Evolutionary conservation across 208 protist genomes (phyloP).

Genomic region (Sergeia podlipaevii): DNA sequence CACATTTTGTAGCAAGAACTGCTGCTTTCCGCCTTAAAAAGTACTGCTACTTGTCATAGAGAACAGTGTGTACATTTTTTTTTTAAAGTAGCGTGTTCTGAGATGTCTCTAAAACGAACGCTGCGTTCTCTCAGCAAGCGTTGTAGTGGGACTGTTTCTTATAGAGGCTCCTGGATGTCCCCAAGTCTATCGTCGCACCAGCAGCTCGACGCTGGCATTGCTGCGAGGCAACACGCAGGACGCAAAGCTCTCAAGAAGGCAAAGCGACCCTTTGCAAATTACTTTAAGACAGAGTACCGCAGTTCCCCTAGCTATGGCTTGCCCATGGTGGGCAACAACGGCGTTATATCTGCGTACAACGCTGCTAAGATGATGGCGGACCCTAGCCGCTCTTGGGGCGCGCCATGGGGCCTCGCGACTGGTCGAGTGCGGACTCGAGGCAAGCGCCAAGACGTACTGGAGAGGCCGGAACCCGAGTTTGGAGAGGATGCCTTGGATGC

Average conservation of each 20-base stretch:
- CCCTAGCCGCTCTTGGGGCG: conserved; percentile 33
- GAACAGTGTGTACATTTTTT: no score
- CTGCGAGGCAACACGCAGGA: conserved; percentile 57
- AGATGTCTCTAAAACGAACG: neutral
- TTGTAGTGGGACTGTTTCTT: conserved; percentile 15
- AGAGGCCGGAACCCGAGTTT: conserved; percentile 41
- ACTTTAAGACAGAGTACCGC: conserved; percentile 69
- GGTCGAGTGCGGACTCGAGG: conserved; percentile 23
- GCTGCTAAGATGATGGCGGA: conserved; percentile 62
- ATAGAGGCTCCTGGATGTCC: conserved; percentile 47
- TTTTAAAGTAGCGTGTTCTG: neutral
- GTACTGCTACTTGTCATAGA: no score
- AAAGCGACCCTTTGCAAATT: conserved; percentile 66
- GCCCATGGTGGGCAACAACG: conserved; percentile 16
- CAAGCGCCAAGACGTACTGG: conserved; percentile 70
- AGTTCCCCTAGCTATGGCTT: conserved; percentile 29
- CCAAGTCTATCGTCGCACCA: conserved; percentile 65
- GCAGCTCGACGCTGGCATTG: conserved; percentile 75
- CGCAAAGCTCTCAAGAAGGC: conserved; percentile 72
- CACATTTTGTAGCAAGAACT: no score
- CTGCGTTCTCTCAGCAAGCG: neutral
- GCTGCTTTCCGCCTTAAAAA: no score
- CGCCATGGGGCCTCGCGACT: conserved; percentile 57
- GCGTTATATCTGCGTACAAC: conserved; percentile 37
- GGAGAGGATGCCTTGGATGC: conserved; percentile 63